phyloP scores from a whole-genome alignment of 768 basidiomycete genomes.

The Phylloporus arenicola region DNA sequence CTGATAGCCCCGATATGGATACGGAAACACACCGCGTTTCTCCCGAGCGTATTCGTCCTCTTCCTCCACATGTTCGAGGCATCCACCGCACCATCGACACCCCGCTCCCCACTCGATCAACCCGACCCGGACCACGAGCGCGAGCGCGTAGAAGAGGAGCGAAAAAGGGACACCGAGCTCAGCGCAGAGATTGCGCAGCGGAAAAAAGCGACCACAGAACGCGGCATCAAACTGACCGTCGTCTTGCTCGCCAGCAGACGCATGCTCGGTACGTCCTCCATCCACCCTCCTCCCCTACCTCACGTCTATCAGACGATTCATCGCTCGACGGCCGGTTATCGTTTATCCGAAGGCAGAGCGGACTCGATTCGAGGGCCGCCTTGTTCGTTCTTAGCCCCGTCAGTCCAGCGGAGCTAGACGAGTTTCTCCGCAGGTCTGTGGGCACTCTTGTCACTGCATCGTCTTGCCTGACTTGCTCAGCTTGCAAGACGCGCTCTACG shows the following conservation, averaged over 20 bases:
- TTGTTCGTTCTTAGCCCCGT: constrained; percentile 95
- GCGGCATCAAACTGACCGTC: constrained; percentile 90
- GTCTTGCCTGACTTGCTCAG: constrained; percentile 32
- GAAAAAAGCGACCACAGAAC: constrained; percentile 75
- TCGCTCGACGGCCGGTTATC: constrained; percentile 78
- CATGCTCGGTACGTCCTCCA: constrained; percentile 63
- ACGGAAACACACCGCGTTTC: constrained; percentile 85
- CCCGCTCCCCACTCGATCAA: constrained; percentile 50
- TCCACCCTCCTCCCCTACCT: not conserved
- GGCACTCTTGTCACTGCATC: not conserved
- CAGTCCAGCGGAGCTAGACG: constrained; percentile 72
- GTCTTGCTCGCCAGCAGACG: constrained; percentile 86
- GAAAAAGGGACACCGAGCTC: constrained; percentile 66
- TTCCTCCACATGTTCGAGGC: constrained; percentile 81
- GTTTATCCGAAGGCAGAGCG: constrained; percentile 80
- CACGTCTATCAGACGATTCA: constrained; percentile 62
- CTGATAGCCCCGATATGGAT: constrained; percentile 98
- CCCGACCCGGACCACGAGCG: constrained; percentile 50
- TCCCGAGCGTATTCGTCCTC: constrained; percentile 91
- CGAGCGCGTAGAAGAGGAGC: constrained; percentile 63
- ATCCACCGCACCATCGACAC: constrained; percentile 30
- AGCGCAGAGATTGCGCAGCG: constrained; percentile 73
- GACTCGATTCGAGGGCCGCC: constrained; percentile 85
- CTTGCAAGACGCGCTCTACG: constrained; percentile 83
- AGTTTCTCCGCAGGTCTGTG: constrained; percentile 77